Base-by-base conservation (phyloP, 2,329 filamentous ascomycete species). In the Colletotrichum noveboracense region DNA sequence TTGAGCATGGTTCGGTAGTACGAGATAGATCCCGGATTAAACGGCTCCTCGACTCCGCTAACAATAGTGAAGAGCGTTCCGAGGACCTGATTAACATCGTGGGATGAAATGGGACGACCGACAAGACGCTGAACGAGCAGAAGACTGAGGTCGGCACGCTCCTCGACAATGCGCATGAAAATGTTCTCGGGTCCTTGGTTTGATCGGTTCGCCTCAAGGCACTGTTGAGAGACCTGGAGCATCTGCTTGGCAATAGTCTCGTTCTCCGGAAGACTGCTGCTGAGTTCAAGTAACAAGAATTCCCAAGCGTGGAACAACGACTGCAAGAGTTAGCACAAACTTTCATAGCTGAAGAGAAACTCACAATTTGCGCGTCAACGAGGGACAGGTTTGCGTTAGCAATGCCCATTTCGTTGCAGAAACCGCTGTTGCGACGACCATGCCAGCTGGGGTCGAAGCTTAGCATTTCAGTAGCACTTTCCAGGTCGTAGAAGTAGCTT, bases 331-430 rank as follows among this genome's bases (percentile, higher is more conserved):
- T 80, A 86, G 43, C 69, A 24, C 18, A 24, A 12, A 38, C 24
- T 24, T 6, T 16, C 3, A 7, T 36, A 62, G 14, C 48, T n/a
- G 30, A 56, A 24, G 26, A 30, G 52, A 52, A 43, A 87, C 93
- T 85, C 88, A 95, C 93, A 78, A 97, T 93, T 86, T 99, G 96
- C 28, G 96, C 95, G 83, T 98, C 96, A 38, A 99, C 95, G 38
- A 98, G 88, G 28, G 96, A 98, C 68, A 99, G 84, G 83, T 99
- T 98, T 77, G 94, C 87, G 83, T 99, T 99, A 56, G 96, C 97
- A 76, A 93, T 92, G 80, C 93, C 91, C 85, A 99, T 93, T 82
- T 99, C 97, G 65, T 91, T 90, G 77, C 91, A 90, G 85, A 98
- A 98, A 0, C 96, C 96, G 80, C 93, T 91, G 70, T 91, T 90